Percentiles rank a stretch among this genome's conserved stretches.
phyloP scores from a whole-genome alignment of 2,329 filamentous ascomycete species.

The Colletotrichum sp. region DNA sequence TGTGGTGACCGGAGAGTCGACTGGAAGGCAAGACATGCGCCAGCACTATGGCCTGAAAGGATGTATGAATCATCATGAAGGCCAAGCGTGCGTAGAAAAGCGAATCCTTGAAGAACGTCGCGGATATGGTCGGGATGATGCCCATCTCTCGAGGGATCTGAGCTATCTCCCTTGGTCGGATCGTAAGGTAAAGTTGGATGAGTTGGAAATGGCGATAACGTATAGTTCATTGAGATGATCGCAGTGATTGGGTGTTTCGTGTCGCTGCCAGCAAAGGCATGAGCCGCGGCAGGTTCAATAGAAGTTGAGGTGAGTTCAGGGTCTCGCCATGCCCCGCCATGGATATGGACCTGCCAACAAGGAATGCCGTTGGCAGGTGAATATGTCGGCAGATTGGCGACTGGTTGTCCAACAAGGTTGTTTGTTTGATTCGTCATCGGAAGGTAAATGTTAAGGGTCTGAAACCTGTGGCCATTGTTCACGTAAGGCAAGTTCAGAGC shows the following conservation, averaged over 20 bases:
- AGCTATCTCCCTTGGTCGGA: background rate
- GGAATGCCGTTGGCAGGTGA: background rate
- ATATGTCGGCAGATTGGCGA: background rate
- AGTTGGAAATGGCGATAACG: background rate
- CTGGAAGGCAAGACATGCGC: background rate
- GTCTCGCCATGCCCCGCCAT: background rate
- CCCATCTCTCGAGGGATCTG: background rate
- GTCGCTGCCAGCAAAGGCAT: background rate
- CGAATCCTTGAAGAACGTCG: background rate
- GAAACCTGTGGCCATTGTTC: background rate
- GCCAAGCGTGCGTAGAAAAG: background rate
- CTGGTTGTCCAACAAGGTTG: background rate
- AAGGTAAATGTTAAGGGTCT: background rate
- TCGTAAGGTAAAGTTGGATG: background rate
- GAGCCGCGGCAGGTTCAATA: background rate
- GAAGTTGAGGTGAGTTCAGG: background rate
- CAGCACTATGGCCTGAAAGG: background rate
- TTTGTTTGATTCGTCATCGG: background rate
- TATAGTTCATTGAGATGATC: background rate
- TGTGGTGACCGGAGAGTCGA: background rate
- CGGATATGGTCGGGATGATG: background rate
- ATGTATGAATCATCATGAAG: background rate
- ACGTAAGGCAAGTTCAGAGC: background rate
- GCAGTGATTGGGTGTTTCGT: background rate
- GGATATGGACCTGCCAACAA: background rate